Evolutionary conservation across 169 alveolate genomes (phyloP), one percentile per base, ranked within the genome.

Genomic region (Cyclospora cayetanensis): DNA sequence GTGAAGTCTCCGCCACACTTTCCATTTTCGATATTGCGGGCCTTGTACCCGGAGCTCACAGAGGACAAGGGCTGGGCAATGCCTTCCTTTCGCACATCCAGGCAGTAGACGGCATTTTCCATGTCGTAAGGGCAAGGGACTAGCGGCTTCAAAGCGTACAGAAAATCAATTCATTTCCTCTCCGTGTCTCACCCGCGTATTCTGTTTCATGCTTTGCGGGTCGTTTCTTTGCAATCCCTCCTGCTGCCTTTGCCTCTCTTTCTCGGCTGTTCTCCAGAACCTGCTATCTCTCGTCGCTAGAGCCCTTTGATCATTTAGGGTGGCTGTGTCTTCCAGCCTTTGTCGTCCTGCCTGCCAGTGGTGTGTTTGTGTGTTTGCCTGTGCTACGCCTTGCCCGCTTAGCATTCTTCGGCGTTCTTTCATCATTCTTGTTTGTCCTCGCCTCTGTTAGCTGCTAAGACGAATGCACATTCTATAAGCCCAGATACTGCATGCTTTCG

Each of bases 1-100:
- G 98, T 92, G 97, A 96, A 89, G 99, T 98, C 39, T 97, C 99
- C 35, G 99, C 99, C 20, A 97, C 98, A 35, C 92, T 99, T 41
- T 96, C 99, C 18, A 98, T 99, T 50, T 97, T 98, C 86, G 99
- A 99, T 94, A 99, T 99, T 80, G 99, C 99, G 7, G 99, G 99
- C 11, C 96, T 99, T 22, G 99, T 99, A 22, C 98, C 98, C 42
- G 99, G 99, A 52, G 99, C 99, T 20, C 98, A 97, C 87, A 97
- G 97, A 77, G 99, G 99, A 22, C 99, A 98, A 94, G 99, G 99
- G 3, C 98, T 99, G 63, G 99, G 99, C 65, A 99, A 98, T 93
- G 99, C 99, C 63, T 99, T 99, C 96, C 95, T 99, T 72, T 97
- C 99, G 15, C 98, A 99, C 93, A 99, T 99, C 63, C 95, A 93